phyloP scores from a whole-genome alignment of 1,284 basidiomycete species.

The Apiotrichum sp. region DNA sequence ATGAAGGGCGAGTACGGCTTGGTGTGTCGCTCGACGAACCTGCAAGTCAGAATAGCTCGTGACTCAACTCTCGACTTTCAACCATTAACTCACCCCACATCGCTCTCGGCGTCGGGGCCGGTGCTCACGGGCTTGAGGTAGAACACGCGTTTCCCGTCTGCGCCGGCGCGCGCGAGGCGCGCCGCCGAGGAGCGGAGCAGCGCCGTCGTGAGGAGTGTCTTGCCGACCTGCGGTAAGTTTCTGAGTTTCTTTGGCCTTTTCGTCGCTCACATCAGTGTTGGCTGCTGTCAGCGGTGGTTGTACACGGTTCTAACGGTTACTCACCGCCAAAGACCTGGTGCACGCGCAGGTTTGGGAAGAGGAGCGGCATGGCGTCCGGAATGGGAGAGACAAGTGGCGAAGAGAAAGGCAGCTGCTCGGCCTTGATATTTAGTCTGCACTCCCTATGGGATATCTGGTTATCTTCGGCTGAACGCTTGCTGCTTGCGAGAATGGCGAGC shows the following conservation, averaged over 20 bases:
- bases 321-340: constrained; percentile 76
- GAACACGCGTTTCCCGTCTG: constrained; percentile 52
- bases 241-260: not conserved
- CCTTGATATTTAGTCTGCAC: too few relatives aligned
- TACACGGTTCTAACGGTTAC: constrained; percentile 4
- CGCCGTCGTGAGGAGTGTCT: constrained; percentile 80
- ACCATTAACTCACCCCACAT: constrained; percentile 59
- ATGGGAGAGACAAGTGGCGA: not conserved
- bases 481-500: too few relatives aligned
- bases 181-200: constrained; percentile 66
- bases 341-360: constrained; percentile 71
- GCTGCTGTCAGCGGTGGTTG: constrained; percentile 43
- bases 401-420: too few relatives aligned
- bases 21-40: constrained; percentile 64
- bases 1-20: constrained; percentile 50
- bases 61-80: not conserved
- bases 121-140: constrained; percentile 92
- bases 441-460: too few relatives aligned
- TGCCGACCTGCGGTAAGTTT: constrained; percentile 59
- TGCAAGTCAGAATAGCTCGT: constrained; percentile 37
- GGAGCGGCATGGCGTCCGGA: constrained; percentile 43
- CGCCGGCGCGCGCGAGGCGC: constrained; percentile 33
- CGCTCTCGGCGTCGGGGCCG: constrained; percentile 69
- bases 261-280: constrained; percentile 59
- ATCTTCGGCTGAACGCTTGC: too few relatives aligned